Percentiles rank a stretch among this genome's conserved stretches.
phyloP scores from a whole-genome alignment of 768 basidiomycete genomes.

The Chalciporus chontae region DNA sequence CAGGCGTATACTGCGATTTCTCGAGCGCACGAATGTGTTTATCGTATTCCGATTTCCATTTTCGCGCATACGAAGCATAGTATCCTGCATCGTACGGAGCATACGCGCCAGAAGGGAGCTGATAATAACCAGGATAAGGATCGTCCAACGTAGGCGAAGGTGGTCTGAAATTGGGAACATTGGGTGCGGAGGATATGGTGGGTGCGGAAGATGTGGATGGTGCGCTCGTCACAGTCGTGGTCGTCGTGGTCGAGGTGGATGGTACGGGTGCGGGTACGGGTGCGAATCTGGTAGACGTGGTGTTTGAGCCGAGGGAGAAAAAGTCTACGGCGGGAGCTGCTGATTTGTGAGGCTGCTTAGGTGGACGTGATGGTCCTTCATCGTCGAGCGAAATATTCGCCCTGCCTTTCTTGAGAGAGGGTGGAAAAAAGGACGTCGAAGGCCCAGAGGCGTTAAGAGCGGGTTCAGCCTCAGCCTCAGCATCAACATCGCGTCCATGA shows the following conservation, averaged over 20 bases:
- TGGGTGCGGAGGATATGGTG: constrained; percentile 72
- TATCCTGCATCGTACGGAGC: constrained; percentile 68
- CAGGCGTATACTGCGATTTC: constrained; percentile 58
- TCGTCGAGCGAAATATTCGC: constrained; percentile 56
- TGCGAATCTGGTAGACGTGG: constrained; percentile 2
- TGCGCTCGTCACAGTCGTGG: constrained; percentile 21
- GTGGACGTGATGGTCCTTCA: constrained; percentile 15
- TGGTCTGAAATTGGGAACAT: constrained; percentile 60
- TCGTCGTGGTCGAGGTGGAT: constrained; percentile 1
- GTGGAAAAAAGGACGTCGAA: constrained; percentile 53
- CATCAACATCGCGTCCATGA: constrained; percentile 17
- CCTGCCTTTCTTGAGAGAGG: constrained; percentile 56
- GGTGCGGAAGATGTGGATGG: constrained; percentile 67
- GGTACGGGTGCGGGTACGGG: constrained; percentile 2
- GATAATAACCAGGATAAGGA: constrained; percentile 85
- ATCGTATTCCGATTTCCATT: constrained; percentile 73
- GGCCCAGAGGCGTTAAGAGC: constrained; percentile 1
- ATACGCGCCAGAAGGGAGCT: constrained; percentile 77
- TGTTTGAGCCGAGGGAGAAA: constrained; percentile 56
- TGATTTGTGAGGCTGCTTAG: constrained; percentile 10
- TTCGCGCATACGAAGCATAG: constrained; percentile 63
- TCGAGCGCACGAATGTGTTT: constrained; percentile 70
- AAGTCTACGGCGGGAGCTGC: constrained; percentile 51
- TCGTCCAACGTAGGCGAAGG: constrained; percentile 75
- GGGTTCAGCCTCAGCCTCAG: background rate